Percentiles rank a stretch among this genome's conserved stretches.
Evolutionary conservation across 2,329 filamentous ascomycete species (phyloP).

Genomic region (Penicillium polonicum): DNA sequence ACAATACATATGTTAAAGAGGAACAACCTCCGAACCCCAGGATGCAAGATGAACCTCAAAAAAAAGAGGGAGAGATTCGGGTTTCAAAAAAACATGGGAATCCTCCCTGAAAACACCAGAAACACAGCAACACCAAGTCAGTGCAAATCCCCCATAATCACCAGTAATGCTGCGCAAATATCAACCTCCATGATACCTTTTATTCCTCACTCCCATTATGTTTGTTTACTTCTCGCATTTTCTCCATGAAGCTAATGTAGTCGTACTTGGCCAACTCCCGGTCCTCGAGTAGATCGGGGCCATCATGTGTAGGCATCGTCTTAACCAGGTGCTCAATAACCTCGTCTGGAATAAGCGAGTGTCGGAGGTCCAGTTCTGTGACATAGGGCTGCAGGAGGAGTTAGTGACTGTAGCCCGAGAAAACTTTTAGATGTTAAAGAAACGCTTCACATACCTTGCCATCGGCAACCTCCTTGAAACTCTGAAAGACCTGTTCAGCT

Average conservation of each 20-base stretch:
- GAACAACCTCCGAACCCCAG: conserved; percentile 23
- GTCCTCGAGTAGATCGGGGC: conserved; percentile 83
- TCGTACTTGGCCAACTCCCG: conserved; percentile 84
- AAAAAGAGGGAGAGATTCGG: conserved; percentile 12
- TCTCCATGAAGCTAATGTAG: conserved; percentile 97
- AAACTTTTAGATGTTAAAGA: neutral
- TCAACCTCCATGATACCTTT: conserved; percentile 13
- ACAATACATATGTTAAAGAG: conserved; percentile 11
- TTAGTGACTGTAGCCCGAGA: neutral
- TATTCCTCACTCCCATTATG: conserved; percentile 29
- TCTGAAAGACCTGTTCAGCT: conserved; percentile 97
- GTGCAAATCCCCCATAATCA: conserved; percentile 21
- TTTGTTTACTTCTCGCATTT: conserved; percentile 58
- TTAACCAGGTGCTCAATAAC: conserved; percentile 89
- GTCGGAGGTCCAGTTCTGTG: conserved; percentile 92
- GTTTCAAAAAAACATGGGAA: conserved; percentile 1
- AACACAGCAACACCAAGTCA: conserved; percentile 23
- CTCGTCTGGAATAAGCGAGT: conserved; percentile 93
- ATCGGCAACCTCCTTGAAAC: conserved; percentile 94
- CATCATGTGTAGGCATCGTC: conserved; percentile 80
- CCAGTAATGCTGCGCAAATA: conserved; percentile 24
- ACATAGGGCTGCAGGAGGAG: conserved; percentile 69
- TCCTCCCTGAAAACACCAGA: conserved; percentile 18
- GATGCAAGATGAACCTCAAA: conserved; percentile 30
- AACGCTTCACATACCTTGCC: conserved; percentile 64